Percentiles rank a stretch among this genome's conserved stretches.
phyloP scores from a whole-genome alignment of 2,329 filamentous ascomycete species.

The Epichloe amarillans region DNA sequence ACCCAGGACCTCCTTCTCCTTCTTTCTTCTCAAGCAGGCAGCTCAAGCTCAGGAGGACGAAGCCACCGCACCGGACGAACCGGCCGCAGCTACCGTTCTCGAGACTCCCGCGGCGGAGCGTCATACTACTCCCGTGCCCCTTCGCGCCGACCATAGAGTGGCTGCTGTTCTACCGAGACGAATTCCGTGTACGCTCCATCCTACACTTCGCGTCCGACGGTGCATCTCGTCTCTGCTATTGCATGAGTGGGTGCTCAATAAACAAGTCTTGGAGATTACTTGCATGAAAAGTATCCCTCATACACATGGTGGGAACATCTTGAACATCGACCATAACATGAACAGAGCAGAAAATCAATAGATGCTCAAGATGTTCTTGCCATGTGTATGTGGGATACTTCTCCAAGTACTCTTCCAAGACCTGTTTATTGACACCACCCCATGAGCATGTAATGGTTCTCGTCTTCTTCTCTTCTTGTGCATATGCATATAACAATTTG shows the following conservation, averaged over 20 bases:
- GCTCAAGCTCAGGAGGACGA: slow-evolving; percentile 12
- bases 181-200: not conserved
- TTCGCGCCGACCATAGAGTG: slow-evolving; percentile 3
- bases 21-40: slow-evolving; percentile 5
- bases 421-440: too few species aligned
- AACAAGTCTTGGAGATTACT: too few species aligned
- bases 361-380: too few species aligned
- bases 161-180: not conserved
- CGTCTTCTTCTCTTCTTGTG: not conserved
- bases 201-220: not conserved
- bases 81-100: slow-evolving; percentile 2
- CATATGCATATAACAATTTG: not conserved
- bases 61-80: slow-evolving; percentile 6
- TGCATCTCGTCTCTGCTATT: not conserved
- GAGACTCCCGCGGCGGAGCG: slow-evolving; percentile 2
- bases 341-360: too few species aligned
- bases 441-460: not conserved
- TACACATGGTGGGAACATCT: too few species aligned
- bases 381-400: too few species aligned
- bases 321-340: too few species aligned
- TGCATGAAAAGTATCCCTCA: too few species aligned
- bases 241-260: not conserved
- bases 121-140: slow-evolving; percentile 5
- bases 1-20: not conserved
- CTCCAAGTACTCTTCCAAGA: too few species aligned